Base-by-base conservation (phyloP, 257 asterid genomes). In the Nicotiana sylvestris region DNA sequence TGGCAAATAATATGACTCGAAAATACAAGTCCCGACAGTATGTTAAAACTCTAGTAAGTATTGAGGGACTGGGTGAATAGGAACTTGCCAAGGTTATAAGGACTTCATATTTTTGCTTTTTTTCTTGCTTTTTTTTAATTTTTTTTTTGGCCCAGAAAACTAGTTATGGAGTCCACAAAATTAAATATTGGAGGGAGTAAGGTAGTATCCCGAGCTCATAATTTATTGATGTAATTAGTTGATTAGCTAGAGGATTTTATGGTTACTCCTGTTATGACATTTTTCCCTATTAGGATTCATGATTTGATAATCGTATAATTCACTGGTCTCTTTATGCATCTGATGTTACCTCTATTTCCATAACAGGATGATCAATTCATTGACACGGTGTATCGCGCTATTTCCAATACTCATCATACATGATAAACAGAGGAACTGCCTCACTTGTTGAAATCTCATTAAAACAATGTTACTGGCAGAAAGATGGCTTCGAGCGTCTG, bases 321-420 rank as follows among this genome's bases (percentile, higher is more conserved):
- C 29, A 33, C 29, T 51, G 18, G 1, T 29, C 70, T 65, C 39
- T 65, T 62, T 11, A 74, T 13, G 27, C 43, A 13, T 49, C 80
- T 74, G 80, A 15, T 25, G 15, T 25, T 15, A 13, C 29, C 62
- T 74, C 5, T 21, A 43, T 70, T 39, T 49, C 27, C 16, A 0
- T 72, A 11, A 77, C 74, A 95, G 99, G 98, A 95, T 80, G 85
- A 92, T 84, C 97, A 91, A 87, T 95, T 95, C 84, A 88, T 95
- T 39, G 98, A 95, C 90, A 87, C 91, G 93, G 91, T 92, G 55
- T 89, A 90, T 85, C 90, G 89, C 78, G 95, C 99, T 16, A 62
- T 95, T 88, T 78, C 85, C 86, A 92, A 91, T 77, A 90, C 92
- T 6, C 93, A 90, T 81, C 94, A 95, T 61, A 84, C 11, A 64